Evolutionary conservation across 179 eudicot species (phyloP), one percentile per base, ranked within the genome.

Genomic region (Silene vulgaris): DNA sequence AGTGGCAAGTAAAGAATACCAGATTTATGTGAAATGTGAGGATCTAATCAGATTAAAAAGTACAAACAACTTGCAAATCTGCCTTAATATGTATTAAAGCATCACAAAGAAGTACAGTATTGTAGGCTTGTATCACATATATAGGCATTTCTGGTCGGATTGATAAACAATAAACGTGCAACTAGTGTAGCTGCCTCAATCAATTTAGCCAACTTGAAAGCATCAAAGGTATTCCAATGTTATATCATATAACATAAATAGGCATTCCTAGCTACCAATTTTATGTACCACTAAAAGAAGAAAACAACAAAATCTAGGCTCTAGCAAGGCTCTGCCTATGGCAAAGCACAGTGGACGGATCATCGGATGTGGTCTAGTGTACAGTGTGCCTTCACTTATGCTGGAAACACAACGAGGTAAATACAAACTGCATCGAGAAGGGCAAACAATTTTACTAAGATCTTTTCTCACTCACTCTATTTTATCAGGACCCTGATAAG

Each of bases 1-100:
- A 43, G 26, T 76, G 54, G 56, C 57, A 76, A 56, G 20, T 67
- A 37, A 62, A 73, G 23, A 72, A 21, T 17, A 74, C 9, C 14
- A 37, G 2, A 9, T 1, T 43, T 23, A 20, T 29, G 71, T 28
- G 54, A 69, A 61, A 61, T 21, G 28, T 21, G 26, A 61, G 16
- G 40, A 65, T 65, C 69, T 72, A 37, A 35, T 69, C 19, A 40
- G 9, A 45, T 61, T 67, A 57, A 64, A 74, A 74, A 29, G 63
- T 59, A 57, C 69, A 74, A 74, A 59, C 52, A 69, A 50, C 77
- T 50, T 52, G 32, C 60, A 67, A 23, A 65, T 37, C 45, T 70
- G 16, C 72, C 82, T 45, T 21, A 74, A 50, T 12, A 8, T 50
- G 64, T 52, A 45, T 23, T 56, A 63, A 74, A 62, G 64, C 29